A percentile compares a stretch with the other conserved stretches of the same genome.
phyloP scores from a whole-genome alignment of 2,329 filamentous ascomycete genomes.

The Blumeria graminis region DNA sequence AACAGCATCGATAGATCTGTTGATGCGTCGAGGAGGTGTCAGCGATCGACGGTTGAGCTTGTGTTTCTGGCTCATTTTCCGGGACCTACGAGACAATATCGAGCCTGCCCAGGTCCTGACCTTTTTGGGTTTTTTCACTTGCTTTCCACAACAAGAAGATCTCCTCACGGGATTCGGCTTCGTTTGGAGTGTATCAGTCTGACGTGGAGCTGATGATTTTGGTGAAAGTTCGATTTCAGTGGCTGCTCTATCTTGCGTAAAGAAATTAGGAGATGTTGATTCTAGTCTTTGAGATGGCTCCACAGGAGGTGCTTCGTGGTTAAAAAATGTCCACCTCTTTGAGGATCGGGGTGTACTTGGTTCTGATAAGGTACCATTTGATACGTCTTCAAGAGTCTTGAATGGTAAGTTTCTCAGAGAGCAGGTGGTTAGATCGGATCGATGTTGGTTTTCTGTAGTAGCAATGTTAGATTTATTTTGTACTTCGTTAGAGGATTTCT shows the following conservation, averaged over 20 bases:
- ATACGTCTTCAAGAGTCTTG: no score
- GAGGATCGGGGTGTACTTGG: constrained; percentile 14
- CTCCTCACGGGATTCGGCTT: constrained; percentile 6
- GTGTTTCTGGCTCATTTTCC: constrained; percentile 20
- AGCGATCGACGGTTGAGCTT: constrained; percentile 18
- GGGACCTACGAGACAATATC: constrained; percentile 24
- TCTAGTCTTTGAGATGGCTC: constrained; percentile 8
- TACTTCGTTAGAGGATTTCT: no score
- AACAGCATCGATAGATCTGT: constrained; percentile 11
- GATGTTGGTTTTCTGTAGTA: no score
- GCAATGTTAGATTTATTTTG: no score
- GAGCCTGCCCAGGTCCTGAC: constrained; percentile 38
- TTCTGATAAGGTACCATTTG: constrained; percentile 11
- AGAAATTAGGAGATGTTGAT: constrained; percentile 22
- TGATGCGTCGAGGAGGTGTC: constrained; percentile 19
- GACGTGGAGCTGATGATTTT: no score
- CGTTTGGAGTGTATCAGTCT: no score
- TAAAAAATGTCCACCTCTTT: constrained; percentile 16
- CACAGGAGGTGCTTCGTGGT: constrained; percentile 12
- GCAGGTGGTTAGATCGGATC: no score
- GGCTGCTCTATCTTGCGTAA: constrained; percentile 16
- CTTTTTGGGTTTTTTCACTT: constrained; percentile 39
- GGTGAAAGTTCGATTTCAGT: no score
- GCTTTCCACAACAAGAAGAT: constrained; percentile 13
- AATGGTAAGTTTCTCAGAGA: no score